Evolutionary conservation across 805 yeast species (phyloP).

Genomic region (Candida railenensis): DNA sequence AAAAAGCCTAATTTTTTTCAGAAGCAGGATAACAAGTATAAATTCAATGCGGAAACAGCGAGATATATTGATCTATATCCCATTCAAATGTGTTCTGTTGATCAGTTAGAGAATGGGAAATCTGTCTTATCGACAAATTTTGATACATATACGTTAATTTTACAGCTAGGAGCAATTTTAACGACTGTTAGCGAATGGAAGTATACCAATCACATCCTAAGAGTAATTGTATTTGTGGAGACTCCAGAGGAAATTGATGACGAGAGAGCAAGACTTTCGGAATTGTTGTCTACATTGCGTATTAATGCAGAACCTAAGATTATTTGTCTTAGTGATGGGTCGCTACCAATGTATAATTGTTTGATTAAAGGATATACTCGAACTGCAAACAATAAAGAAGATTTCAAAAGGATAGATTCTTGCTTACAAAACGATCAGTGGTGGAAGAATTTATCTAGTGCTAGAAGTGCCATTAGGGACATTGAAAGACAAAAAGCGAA

Average conservation of each 20-base stretch:
- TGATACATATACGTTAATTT: constrained; percentile 90
- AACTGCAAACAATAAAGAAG: constrained; percentile 22
- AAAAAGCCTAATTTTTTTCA: constrained; percentile 20
- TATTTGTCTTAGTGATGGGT: constrained; percentile 60
- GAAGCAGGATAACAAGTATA: constrained; percentile 5
- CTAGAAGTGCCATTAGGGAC: constrained; percentile 45
- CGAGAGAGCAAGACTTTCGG: constrained; percentile 61
- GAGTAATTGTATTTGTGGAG: constrained; percentile 92
- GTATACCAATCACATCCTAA: constrained; percentile 56
- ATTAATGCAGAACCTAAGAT: constrained; percentile 82
- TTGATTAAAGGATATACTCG: constrained; percentile 66
- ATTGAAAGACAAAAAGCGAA: constrained; percentile 26
- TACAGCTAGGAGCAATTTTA: constrained; percentile 91
- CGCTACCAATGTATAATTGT: constrained; percentile 64
- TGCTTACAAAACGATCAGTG: constrained; percentile 67
- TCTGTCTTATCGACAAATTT: constrained; percentile 82
- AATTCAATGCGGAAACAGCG: constrained; percentile 9
- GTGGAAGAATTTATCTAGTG: constrained; percentile 74
- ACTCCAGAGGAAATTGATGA: constrained; percentile 63
- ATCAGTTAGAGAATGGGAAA: constrained; percentile 63
- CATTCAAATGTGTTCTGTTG: constrained; percentile 90
- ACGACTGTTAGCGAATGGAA: constrained; percentile 95
- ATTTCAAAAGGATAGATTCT: constrained; percentile 46
- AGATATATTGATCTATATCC: constrained; percentile 88
- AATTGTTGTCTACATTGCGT: constrained; percentile 71